Base-by-base conservation (phyloP, 2,329 filamentous ascomycete genomes). In the Sporothrix luriei region DNA sequence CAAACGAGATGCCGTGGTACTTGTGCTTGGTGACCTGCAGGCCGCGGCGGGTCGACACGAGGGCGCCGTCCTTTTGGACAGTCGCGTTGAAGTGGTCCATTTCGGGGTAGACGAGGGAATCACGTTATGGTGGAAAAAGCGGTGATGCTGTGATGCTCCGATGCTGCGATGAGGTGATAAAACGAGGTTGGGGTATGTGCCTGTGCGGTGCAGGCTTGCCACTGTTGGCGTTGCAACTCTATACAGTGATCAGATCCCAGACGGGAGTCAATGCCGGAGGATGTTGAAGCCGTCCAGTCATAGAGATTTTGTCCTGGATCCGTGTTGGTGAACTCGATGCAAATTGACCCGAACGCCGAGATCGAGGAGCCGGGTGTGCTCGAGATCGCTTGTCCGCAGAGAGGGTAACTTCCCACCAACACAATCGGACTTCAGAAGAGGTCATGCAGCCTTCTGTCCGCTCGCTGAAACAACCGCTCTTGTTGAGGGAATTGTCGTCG, bases 71-170 rank as follows among this genome's bases (percentile, higher is more conserved):
- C 70, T 78, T 76, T 68, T 76, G 76, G 46, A 81, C 72, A 4
- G 79, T 80, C 10, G 76, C 73, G 68, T 80, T 79, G 75, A 79
- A 79, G 71, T 81, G 78, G 70, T 81, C 78, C 79, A 81, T 81
- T 19, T 10, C 54, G 33, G 13, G 1, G 66, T 21, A 26, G 43
- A 24, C 13, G 43, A 2, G 13, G 24, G 9, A 19, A 24, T 24
- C 9, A 26, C 4, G 51, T 21, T 24, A 54, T 29, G 54, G 24
- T 14, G 6, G 26, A 11, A 33, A 43, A 51, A 10, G 14, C 38
- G 26, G 6, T 21, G 26, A 51, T 19, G 19, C 48, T 7, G 4
- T 33, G 14, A 7, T 52, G 26, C 6, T 33, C 29, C 13, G 40
- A 21, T 62, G 26, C 14, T n/a, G 19, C n/a, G 29, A 29, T 51